A percentile compares a stretch with the other conserved stretches of the same genome.
Conservation (phyloP, 2,329 filamentous ascomycete species). For the Exophiala dermatitidis region DNA sequence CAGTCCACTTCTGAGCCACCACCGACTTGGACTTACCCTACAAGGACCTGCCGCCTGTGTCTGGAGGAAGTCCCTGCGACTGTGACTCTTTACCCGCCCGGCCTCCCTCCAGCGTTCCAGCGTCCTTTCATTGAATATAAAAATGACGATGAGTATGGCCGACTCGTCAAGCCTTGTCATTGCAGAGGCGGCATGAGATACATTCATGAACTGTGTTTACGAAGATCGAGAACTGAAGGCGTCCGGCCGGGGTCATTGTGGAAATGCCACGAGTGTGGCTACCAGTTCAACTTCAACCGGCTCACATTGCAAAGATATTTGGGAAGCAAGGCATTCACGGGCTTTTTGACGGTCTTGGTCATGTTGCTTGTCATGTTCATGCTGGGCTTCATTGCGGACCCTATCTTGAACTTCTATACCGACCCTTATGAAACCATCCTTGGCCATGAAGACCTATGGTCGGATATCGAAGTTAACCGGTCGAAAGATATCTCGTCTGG, state of each 20-base stretch:
- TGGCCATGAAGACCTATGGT: slow-evolving; percentile 33
- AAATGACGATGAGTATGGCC: slow-evolving; percentile 63
- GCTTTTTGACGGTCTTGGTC: slow-evolving; percentile 63
- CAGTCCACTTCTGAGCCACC: slow-evolving; percentile 1
- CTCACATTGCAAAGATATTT: slow-evolving; percentile 40
- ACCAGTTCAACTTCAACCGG: slow-evolving; percentile 26
- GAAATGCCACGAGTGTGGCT: slow-evolving; percentile 27
- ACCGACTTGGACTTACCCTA: slow-evolving; percentile 47
- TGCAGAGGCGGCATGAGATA: slow-evolving; percentile 92
- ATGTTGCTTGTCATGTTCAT: slow-evolving; percentile 67
- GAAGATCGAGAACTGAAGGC: slow-evolving; percentile 71
- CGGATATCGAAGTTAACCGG: slow-evolving; percentile 16
- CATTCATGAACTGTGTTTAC: slow-evolving; percentile 85
- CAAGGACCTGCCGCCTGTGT: slow-evolving; percentile 82
- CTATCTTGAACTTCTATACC: slow-evolving; percentile 80
- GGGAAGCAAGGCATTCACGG: slow-evolving; percentile 59
- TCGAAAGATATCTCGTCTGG: slow-evolving; percentile 37
- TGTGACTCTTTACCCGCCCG: slow-evolving; percentile 49
- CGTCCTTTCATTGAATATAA: slow-evolving; percentile 59
- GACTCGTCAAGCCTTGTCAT: slow-evolving; percentile 79
- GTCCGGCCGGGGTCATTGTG: slow-evolving; percentile 37
- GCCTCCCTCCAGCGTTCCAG: slow-evolving; percentile 51
- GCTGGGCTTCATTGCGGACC: slow-evolving; percentile 86
- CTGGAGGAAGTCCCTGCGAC: slow-evolving; percentile 63
- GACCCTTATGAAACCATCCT: slow-evolving; percentile 62